These are phyloP conservation scores for Podila clonocystis DNA, from an alignment of 192 early-diverging fungal species.

Conservation along the genomic window DNA sequence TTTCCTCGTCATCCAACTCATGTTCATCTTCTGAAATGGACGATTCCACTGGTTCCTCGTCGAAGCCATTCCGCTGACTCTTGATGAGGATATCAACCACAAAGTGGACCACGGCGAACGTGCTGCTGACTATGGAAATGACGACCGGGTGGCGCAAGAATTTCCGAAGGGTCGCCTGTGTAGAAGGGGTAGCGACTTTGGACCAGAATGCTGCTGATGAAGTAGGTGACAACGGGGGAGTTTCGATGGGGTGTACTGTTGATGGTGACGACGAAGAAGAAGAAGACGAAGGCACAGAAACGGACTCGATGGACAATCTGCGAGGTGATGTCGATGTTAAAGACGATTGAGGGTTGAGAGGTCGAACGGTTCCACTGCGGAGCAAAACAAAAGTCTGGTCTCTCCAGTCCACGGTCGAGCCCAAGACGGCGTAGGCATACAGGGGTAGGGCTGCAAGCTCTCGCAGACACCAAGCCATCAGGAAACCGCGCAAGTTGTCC, in stretches of 20 bases:
- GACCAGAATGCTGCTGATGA: conserved; percentile 33
- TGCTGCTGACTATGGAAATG: conserved; percentile 48
- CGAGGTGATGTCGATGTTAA: background rate
- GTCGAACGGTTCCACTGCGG: conserved; percentile 69
- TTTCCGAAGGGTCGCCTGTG: conserved; percentile 29
- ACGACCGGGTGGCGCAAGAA: conserved; percentile 49
- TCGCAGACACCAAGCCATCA: conserved; percentile 83
- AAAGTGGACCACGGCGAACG: conserved; percentile 50
- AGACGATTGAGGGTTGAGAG: background rate
- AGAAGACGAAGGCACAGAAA: background rate
- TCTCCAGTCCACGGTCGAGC: conserved; percentile 89
- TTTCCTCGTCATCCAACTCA: background rate
- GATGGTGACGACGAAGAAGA: background rate
- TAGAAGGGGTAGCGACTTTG: conserved; percentile 45
- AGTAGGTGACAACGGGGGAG: conserved; percentile 13
- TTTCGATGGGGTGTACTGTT: background rate
- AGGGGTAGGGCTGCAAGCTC: conserved; percentile 88
- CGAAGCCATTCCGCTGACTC: conserved; percentile 53
- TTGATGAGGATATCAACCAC: conserved; percentile 54
- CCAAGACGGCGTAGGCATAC: conserved; percentile 82
- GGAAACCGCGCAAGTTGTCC: conserved; percentile 59
- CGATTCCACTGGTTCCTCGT: conserved; percentile 5
- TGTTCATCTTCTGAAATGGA: conserved; percentile 1
- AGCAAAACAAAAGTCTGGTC: conserved; percentile 72
- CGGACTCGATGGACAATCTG: background rate